Evolutionary conservation across 1,284 basidiomycete species (phyloP).

Genomic region (Ganoderma meredithae): DNA sequence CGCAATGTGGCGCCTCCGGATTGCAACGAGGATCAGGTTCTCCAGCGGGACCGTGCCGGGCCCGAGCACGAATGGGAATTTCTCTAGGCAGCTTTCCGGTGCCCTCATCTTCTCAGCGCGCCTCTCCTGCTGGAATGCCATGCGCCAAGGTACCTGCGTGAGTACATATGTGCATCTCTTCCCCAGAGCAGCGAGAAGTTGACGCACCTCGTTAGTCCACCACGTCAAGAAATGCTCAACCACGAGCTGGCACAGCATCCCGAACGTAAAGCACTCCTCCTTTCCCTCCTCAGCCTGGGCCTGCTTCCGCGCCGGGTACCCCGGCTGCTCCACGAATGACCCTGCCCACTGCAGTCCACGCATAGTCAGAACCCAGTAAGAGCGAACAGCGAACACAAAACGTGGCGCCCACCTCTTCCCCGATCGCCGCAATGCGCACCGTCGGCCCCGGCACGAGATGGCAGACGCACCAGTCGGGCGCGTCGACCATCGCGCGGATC

Average conservation of each 20-base stretch:
- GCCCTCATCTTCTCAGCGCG: background rate
- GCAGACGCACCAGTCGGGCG: conserved; percentile 8
- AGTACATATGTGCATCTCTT: background rate
- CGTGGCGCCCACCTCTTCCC: conserved; percentile 2
- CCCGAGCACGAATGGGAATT: background rate
- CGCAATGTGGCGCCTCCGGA: conserved; percentile 7
- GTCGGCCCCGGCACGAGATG: background rate
- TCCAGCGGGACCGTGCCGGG: conserved; percentile 1
- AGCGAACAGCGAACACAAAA: background rate
- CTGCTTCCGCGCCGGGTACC: background rate
- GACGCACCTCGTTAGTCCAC: conserved; percentile 14
- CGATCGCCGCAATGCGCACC: conserved; percentile 11
- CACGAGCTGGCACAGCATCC: background rate
- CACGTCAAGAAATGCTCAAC: conserved; percentile 8
- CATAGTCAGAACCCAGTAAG: background rate
- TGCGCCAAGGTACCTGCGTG: background rate
- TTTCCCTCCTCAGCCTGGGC: no score
- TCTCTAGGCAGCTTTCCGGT: background rate
- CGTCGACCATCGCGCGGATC: background rate
- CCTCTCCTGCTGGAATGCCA: background rate
- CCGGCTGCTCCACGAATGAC: background rate
- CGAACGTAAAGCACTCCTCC: background rate
- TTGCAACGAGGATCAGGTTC: conserved; percentile 7
- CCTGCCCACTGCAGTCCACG: background rate
- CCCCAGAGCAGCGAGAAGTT: background rate